A percentile compares a stretch with the other conserved stretches of the same genome.
Conservation (phyloP, 495 filamentous ascomycete species). For the Neurospora sp. region DNA sequence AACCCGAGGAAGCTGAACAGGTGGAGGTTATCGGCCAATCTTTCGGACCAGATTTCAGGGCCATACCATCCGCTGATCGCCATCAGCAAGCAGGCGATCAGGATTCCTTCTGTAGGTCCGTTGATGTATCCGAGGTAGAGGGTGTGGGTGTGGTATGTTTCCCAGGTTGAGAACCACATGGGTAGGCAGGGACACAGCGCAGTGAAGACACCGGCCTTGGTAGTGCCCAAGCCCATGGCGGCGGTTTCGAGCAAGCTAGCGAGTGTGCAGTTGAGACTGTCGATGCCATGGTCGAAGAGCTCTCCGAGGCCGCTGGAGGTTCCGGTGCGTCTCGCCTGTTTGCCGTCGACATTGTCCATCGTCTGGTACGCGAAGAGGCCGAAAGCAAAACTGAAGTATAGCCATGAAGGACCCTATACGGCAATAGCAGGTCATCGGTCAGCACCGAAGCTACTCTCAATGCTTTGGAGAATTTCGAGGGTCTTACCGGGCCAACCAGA, state of each 20-base stretch:
- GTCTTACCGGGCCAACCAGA: slow-evolving; percentile 74
- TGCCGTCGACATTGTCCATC: slow-evolving; percentile 97
- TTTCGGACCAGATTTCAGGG: slow-evolving; percentile 75
- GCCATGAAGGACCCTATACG: slow-evolving; percentile 68
- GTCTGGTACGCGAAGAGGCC: slow-evolving; percentile 98
- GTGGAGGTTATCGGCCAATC: slow-evolving; percentile 44
- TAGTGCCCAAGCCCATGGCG: slow-evolving; percentile 80
- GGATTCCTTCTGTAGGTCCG: slow-evolving; percentile 89
- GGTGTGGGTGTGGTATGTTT: slow-evolving; percentile 97
- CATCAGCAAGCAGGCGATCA: slow-evolving; percentile 82
- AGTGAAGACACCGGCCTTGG: slow-evolving; percentile 77
- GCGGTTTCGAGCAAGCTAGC: slow-evolving; percentile 81
- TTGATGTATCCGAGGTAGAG: slow-evolving; percentile 96
- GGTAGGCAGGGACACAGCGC: slow-evolving; percentile 83
- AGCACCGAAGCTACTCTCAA: background rate
- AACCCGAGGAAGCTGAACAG: slow-evolving; percentile 33
- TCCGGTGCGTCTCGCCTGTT: slow-evolving; percentile 89
- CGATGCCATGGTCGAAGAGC: slow-evolving; percentile 97
- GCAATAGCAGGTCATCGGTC: background rate
- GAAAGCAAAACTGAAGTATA: slow-evolving; percentile 90
- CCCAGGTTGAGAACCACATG: slow-evolving; percentile 99
- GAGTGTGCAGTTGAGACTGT: slow-evolving; percentile 92
- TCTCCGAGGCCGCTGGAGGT: slow-evolving; percentile 92
- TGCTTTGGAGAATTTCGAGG: background rate
- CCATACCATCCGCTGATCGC: slow-evolving; percentile 76